Conservation (phyloP, 768 basidiomycete species). For the Rhizopogon salebrosus region DNA sequence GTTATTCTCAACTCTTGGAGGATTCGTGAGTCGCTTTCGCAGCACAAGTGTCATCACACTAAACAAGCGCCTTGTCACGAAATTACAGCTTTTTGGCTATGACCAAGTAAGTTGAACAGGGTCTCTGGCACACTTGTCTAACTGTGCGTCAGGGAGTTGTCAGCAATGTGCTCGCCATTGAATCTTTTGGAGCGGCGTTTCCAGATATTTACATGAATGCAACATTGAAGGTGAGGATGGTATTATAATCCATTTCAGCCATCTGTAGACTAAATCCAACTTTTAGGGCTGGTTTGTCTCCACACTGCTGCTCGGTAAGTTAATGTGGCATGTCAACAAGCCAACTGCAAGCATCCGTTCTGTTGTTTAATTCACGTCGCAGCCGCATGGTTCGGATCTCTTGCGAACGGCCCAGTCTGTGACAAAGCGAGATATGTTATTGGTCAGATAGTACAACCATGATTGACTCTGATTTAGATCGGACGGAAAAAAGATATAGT, state of each 20-base stretch:
- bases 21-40: slow-evolving; percentile 20
- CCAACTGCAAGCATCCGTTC: neutral
- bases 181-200: slow-evolving; percentile 29
- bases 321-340: neutral
- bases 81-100: slow-evolving; percentile 25
- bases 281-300: slow-evolving; percentile 28
- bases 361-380: slow-evolving; percentile 6
- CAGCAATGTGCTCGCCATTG: slow-evolving; percentile 27
- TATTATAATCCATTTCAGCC: neutral
- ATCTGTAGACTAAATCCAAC: neutral
- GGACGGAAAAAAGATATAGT: neutral
- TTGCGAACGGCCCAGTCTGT: slow-evolving; percentile 25
- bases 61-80: neutral
- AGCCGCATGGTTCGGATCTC: slow-evolving; percentile 28
- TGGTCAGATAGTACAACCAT: neutral
- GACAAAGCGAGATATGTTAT: slow-evolving; percentile 12
- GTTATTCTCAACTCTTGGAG: slow-evolving; percentile 26
- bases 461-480: neutral
- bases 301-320: slow-evolving; percentile 21
- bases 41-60: neutral
- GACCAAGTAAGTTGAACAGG: slow-evolving; percentile 15
- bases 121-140: neutral
- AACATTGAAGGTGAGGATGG: slow-evolving; percentile 16
- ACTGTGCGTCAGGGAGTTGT: slow-evolving; percentile 22
- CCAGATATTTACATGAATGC: slow-evolving; percentile 24